Evolutionary conservation across 2,329 filamentous ascomycete genomes (phyloP).

Genomic region (Cladosporium austrohemisphaericum): DNA sequence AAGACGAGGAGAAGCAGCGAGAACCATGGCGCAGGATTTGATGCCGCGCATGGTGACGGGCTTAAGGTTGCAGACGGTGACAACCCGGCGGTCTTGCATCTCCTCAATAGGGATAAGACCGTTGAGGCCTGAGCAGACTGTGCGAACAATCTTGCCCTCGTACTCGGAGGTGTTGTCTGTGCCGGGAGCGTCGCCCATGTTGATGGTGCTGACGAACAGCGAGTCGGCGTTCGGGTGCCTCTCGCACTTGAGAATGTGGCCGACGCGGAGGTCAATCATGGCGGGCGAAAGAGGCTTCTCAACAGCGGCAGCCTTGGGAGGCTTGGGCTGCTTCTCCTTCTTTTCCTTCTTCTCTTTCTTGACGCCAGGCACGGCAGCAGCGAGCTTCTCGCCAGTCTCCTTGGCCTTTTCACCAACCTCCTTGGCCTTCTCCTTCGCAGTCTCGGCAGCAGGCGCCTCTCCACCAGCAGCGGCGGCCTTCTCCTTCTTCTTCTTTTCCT

Average conservation of each 20-base stretch:
- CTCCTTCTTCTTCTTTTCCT: constrained; percentile 94
- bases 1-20: constrained; percentile 82
- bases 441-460: constrained; percentile 38
- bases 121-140: constrained; percentile 94
- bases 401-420: constrained; percentile 46
- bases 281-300: constrained; percentile 75
- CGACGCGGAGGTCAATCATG: constrained; percentile 91
- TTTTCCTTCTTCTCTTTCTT: constrained; percentile 62
- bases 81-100: constrained; percentile 94
- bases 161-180: constrained; percentile 86
- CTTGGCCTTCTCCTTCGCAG: constrained; percentile 47
- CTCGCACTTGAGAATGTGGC: constrained; percentile 93
- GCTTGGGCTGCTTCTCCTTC: constrained; percentile 82
- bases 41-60: constrained; percentile 97
- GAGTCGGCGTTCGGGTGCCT: constrained; percentile 96
- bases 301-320: constrained; percentile 56
- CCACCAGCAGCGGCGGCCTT: constrained; percentile 63
- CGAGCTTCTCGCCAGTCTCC: constrained; percentile 51
- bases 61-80: constrained; percentile 97
- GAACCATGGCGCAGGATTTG: constrained; percentile 81
- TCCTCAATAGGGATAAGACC: constrained; percentile 87
- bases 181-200: constrained; percentile 81
- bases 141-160: constrained; percentile 87
- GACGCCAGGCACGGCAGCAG: constrained; percentile 38
- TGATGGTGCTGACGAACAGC: constrained; percentile 91